A percentile compares a stretch with the other conserved stretches of the same genome.
Evolutionary conservation across 768 basidiomycete species (phyloP).

Genomic region (Strobilomyces confusus): DNA sequence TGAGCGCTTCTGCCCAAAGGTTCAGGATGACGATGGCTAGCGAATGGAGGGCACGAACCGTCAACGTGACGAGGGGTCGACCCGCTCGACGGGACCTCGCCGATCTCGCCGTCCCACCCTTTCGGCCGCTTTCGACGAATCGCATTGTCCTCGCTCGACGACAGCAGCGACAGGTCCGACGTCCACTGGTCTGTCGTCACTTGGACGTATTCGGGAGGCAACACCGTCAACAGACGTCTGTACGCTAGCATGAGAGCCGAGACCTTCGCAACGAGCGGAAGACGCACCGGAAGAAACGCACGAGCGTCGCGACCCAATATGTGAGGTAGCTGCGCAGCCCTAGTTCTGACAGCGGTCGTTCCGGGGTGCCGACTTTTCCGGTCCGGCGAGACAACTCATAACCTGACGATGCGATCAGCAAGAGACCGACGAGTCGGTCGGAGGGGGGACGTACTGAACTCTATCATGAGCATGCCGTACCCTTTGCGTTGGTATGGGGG

Average conservation of each 20-base stretch:
- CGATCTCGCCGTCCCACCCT: constrained; percentile 72
- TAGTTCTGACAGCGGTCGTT: constrained; percentile 91
- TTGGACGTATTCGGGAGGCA: constrained; percentile 50
- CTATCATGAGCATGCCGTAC: constrained; percentile 94
- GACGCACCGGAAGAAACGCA: constrained; percentile 79
- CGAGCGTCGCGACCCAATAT: constrained; percentile 79
- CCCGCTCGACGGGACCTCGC: constrained; percentile 33
- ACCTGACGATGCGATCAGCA: constrained; percentile 46
- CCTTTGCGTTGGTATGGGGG: constrained; percentile 90
- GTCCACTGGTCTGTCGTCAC: constrained; percentile 43
- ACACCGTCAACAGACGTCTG: constrained; percentile 56
- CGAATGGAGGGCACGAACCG: constrained; percentile 31
- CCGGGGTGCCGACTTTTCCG: constrained; percentile 85
- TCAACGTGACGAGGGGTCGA: constrained; percentile 37
- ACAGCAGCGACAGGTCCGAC: constrained; percentile 36
- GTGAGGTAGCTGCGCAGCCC: constrained; percentile 88
- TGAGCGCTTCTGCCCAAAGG: constrained; percentile 45
- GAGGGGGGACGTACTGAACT: constrained; percentile 75
- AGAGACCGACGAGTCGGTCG: not conserved
- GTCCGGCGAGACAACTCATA: constrained; percentile 85
- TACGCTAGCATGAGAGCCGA: not conserved
- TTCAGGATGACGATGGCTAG: not conserved
- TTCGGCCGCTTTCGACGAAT: constrained; percentile 49
- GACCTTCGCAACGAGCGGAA: not conserved
- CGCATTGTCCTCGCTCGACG: constrained; percentile 32